Conservation (phyloP, 176 grass and related monocot species). For the Ensete ventricosum region DNA sequence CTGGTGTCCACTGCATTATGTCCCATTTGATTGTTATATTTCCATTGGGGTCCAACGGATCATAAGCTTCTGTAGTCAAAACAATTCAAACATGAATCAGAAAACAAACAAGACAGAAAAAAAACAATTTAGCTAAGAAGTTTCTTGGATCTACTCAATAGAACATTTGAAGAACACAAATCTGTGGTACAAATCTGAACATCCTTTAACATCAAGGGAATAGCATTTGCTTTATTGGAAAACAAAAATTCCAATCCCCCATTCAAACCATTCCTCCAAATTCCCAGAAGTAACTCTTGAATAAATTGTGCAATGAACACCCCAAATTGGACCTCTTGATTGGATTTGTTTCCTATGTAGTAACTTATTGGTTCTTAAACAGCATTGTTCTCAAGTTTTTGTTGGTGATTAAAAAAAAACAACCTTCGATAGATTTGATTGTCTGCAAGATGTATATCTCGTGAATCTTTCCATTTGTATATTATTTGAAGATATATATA, state of each 20-base stretch:
- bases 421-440: neutral
- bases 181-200: neutral
- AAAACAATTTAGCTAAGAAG: neutral
- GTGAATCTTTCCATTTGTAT: neutral
- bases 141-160: neutral
- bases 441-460: neutral
- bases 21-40: slow-evolving; percentile 19
- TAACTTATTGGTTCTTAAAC: too few relatives aligned
- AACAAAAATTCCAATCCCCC: neutral
- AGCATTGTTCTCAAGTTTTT: neutral
- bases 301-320: too few relatives aligned
- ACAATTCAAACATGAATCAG: neutral
- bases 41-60: slow-evolving; percentile 15
- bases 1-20: slow-evolving; percentile 11
- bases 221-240: neutral
- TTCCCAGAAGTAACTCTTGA: neutral
- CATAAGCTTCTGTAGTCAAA: slow-evolving; percentile 6
- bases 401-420: neutral
- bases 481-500: neutral
- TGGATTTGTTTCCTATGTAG: too few relatives aligned
- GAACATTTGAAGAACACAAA: neutral
- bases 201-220: neutral
- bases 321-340: too few relatives aligned
- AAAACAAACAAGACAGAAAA: neutral
- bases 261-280: neutral